These are phyloP conservation scores for Gaeumannomyces tritici DNA, from an alignment of 2,329 filamentous ascomycete species.

Conservation along the genomic window DNA sequence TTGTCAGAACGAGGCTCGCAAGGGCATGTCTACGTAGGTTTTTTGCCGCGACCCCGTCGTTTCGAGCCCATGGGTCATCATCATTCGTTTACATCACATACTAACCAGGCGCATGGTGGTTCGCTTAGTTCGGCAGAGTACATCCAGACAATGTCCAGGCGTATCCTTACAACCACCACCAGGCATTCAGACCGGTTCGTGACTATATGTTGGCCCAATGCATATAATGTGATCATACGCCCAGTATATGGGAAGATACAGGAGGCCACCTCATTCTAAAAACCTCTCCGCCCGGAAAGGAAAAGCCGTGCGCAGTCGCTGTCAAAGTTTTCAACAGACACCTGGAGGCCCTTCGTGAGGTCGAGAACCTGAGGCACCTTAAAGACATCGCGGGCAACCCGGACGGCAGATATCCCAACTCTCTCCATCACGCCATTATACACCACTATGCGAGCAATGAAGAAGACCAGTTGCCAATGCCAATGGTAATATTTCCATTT, in stretches of 20 bases:
- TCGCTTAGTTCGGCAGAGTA: background rate
- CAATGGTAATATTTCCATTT: conserved; percentile 6
- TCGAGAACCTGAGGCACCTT: conserved; percentile 6
- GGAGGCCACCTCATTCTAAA: background rate
- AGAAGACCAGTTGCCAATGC: background rate
- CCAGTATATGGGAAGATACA: background rate
- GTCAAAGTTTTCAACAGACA: conserved; percentile 6
- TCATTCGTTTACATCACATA: too few relatives aligned
- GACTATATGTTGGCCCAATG: too few relatives aligned
- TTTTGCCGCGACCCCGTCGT: too few relatives aligned
- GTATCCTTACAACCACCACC: background rate
- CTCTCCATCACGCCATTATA: conserved; percentile 7
- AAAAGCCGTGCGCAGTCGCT: conserved; percentile 1
- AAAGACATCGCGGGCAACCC: conserved; percentile 4
- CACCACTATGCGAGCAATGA: background rate
- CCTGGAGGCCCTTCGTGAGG: conserved; percentile 4
- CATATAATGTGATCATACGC: background rate
- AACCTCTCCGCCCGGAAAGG: background rate
- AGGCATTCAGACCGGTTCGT: background rate
- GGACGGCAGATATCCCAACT: conserved; percentile 1
- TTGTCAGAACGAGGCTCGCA: background rate
- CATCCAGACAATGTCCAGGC: background rate
- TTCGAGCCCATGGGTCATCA: too few relatives aligned
- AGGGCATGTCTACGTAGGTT: background rate
- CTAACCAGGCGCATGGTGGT: too few relatives aligned